Percentiles rank a stretch among this genome's conserved stretches.
Conservation (phyloP, 2,329 filamentous ascomycete genomes). For the Gnomoniopsis sp. region DNA sequence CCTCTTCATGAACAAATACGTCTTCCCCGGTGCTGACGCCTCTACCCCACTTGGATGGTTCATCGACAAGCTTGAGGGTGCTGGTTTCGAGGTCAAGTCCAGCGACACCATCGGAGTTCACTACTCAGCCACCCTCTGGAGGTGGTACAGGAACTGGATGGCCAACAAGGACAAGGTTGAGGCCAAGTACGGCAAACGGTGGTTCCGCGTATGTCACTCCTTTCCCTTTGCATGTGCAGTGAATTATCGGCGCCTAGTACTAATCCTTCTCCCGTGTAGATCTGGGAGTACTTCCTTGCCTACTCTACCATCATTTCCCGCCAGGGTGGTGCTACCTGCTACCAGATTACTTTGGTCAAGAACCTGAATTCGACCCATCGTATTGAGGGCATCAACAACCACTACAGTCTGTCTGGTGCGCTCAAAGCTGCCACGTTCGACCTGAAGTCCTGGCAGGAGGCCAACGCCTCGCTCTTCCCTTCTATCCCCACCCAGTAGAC, state of each 20-base stretch:
- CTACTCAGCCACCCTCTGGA: constrained; percentile 94
- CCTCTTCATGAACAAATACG: constrained; percentile 99
- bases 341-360: constrained; percentile 83
- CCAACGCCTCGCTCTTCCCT: constrained; percentile 29
- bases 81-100: constrained; percentile 86
- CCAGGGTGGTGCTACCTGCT: constrained; percentile 81
- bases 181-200: constrained; percentile 91
- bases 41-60: constrained; percentile 90
- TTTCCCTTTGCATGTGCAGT: background rate
- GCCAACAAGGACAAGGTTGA: constrained; percentile 88
- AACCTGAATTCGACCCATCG: constrained; percentile 87
- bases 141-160: constrained; percentile 99
- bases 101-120: constrained; percentile 94
- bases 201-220: constrained; percentile 77
- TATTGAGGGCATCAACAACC: constrained; percentile 67
- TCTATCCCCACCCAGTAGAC: constrained; percentile 24
- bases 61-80: constrained; percentile 77
- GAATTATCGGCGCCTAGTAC: background rate
- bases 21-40: constrained; percentile 96
- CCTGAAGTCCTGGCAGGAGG: constrained; percentile 29
- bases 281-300: constrained; percentile 90
- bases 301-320: constrained; percentile 81
- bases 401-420: constrained; percentile 67
- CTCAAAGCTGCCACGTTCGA: constrained; percentile 33
- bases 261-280: constrained; percentile 45